Conservation (phyloP, 495 filamentous ascomycete genomes). For the Penicillium pulvis region DNA sequence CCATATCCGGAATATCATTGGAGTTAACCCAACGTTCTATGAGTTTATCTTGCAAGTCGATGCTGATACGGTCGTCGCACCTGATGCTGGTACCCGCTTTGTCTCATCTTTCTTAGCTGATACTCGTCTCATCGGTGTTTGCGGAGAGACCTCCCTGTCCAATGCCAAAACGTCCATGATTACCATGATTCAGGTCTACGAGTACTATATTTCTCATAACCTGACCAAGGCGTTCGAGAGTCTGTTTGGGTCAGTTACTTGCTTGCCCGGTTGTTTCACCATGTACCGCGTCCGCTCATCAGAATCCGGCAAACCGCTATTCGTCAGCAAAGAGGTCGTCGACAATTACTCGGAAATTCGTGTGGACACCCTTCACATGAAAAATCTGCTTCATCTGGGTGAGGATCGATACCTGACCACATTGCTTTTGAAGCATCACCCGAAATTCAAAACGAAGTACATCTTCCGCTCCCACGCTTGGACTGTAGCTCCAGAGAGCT, state of each 20-base stretch:
- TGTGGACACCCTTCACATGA: slow-evolving; percentile 98
- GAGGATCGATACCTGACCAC: slow-evolving; percentile 98
- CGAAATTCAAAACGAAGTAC: slow-evolving; percentile 97
- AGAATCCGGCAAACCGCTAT: slow-evolving; percentile 91
- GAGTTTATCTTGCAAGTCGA: slow-evolving; percentile 97
- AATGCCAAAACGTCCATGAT: slow-evolving; percentile 91
- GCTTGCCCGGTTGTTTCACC: slow-evolving; percentile 94
- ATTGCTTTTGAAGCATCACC: slow-evolving; percentile 87
- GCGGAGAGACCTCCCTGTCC: slow-evolving; percentile 89
- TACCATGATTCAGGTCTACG: slow-evolving; percentile 99
- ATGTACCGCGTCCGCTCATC: slow-evolving; percentile 98
- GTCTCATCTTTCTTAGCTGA: slow-evolving; percentile 90
- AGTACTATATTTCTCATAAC: slow-evolving; percentile 99
- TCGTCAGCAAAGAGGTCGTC: slow-evolving; percentile 89
- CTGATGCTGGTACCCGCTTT: slow-evolving; percentile 90
- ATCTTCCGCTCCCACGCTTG: slow-evolving; percentile 89
- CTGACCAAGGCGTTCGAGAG: slow-evolving; percentile 98
- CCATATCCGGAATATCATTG: slow-evolving; percentile 98
- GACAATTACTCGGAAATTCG: slow-evolving; percentile 86
- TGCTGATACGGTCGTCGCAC: slow-evolving; percentile 91
- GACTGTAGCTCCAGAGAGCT: slow-evolving; percentile 94
- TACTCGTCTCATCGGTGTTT: slow-evolving; percentile 87
- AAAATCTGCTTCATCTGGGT: slow-evolving; percentile 89
- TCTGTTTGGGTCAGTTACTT: slow-evolving; percentile 96
- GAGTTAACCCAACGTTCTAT: slow-evolving; percentile 97